Evolutionary conservation across 108 stramenopile genomes (phyloP), one percentile per base, ranked within the genome.

Genomic region (Cyclotella atomus): DNA sequence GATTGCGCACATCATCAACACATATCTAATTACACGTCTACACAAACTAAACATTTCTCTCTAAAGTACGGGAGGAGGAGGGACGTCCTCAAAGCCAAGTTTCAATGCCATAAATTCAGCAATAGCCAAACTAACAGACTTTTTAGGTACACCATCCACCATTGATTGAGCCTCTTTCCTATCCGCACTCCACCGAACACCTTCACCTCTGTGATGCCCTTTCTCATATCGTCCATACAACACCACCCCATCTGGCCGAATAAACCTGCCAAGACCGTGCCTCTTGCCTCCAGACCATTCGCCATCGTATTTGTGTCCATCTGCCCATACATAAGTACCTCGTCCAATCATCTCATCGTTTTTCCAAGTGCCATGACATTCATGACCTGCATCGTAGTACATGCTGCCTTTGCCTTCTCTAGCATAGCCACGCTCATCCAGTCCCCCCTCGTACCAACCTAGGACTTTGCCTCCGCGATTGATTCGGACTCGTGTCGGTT

Each of bases 381-480:
- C 63, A 38, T 77, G 76, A 17, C 76, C 76, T 53, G 76, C 76
- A 25, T 77, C 69, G 76, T 77, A 77, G 62, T 70, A 77, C 76
- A 77, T 77, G 52, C 61, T 54, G 0, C 76, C 76, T 25, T 38
- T 25, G 9, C 76, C 76, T 23, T 65, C 57, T 8, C 76, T 49
- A 28, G 76, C 44, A 35, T 65, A 70, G 6, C 76, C 76, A 21
- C 68, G 20, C 14, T 63, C 33, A 63, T 77, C 69, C 21, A 77
- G 54, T 47, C 65, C 38, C 21, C 76, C 76, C 65, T 65, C 45
- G 33, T 77, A 77, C 76, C 76, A 77, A 44, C 76, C 76, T 28
- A 77, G 54, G 7, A 70, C 69, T 57, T 77, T 77, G 2, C 76
- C 76, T 21, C 53, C 52, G 6, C 76, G 68, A 38, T 35, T 55